Base-by-base conservation (phyloP, 2,329 filamentous ascomycete species). In the Blastomyces emzantsi region DNA sequence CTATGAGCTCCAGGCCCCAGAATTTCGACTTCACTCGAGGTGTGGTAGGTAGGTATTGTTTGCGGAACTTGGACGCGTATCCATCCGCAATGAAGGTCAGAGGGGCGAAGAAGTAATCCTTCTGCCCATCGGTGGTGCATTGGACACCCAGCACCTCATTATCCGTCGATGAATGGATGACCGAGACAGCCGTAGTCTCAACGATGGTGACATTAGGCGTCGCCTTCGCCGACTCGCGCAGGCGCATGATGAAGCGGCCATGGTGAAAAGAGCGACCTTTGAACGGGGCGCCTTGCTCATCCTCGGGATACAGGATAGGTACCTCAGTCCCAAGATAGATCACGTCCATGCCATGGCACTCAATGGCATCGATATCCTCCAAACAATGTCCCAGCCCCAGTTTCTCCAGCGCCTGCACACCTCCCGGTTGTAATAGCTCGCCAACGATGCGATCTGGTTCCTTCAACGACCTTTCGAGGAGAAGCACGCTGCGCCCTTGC, bases 381-480 rank as follows among this genome's bases (percentile, higher is more conserved):
- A 97, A 78, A 73, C 91, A 96, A 70, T 92, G 85, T 62, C 81
- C 82, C 67, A 99, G 78, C 2, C 94, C 94, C 60, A 99, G 80
- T 73, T 90, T 86, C 72, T 87, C 83, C 70, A 99, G 81, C 8
- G 94, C 90, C 61, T 85, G 81, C 43, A 96, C 87, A 60, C 94
- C 94, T 60, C 94, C 94, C 0, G 94, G 94, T 77, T 99, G 94
- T 70, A 99, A 80, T 67, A 99, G 79, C 79, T 99, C 94, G 70
- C 94, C 94, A 58, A 99, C 92, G 69, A 99, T 99, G 67, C 94
- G 87, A 78, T 97, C 89, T 25, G 94, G 94, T 79, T 97, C 89
- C 77, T 91, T 91, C 77, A 97, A 81, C 78, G 87, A 95, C 71
- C 85, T 85, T 79, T 99, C 94, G 60, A 99, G 85, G 61, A 99